Conservation (phyloP, 495 filamentous ascomycete genomes). For the Aspergillus wentii region DNA sequence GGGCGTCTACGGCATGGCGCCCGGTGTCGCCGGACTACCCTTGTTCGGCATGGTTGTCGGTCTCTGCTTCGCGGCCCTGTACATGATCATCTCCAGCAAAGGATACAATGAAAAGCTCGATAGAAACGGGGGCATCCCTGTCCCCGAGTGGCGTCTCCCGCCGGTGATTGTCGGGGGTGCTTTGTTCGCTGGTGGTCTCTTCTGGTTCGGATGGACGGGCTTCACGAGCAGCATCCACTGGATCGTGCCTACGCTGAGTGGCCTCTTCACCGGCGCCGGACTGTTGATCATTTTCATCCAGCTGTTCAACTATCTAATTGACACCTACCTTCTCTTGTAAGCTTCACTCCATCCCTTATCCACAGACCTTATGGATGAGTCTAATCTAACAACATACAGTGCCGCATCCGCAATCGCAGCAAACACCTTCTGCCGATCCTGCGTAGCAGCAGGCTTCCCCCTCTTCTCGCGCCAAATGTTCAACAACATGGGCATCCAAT, state of each 20-base stretch:
- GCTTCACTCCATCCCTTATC: conserved; percentile 14
- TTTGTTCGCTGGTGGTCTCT: conserved; percentile 69
- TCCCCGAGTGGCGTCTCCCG: conserved; percentile 85
- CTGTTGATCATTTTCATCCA: conserved; percentile 82
- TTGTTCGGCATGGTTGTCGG: conserved; percentile 41
- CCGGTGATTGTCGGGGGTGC: conserved; percentile 72
- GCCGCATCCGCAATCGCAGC: conserved; percentile 85
- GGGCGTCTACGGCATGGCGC: conserved; percentile 29
- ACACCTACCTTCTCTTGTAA: conserved; percentile 85
- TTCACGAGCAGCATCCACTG: conserved; percentile 67
- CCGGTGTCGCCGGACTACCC: conserved; percentile 34
- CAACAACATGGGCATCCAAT: conserved; percentile 68
- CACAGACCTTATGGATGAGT: neutral
- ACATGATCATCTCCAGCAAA: conserved; percentile 19
- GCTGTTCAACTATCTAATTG: conserved; percentile 80
- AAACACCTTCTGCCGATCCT: conserved; percentile 78
- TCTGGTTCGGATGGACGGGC: conserved; percentile 83
- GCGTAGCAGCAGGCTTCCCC: conserved; percentile 72
- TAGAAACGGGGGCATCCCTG: conserved; percentile 65
- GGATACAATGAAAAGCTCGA: conserved; percentile 55
- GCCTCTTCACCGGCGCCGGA: conserved; percentile 56
- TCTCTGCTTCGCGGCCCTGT: conserved; percentile 29
- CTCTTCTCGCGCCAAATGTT: conserved; percentile 82
- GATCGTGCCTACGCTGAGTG: conserved; percentile 79
- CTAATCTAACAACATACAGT: conserved; percentile 22